phyloP scores from a whole-genome alignment of 768 basidiomycete genomes.

The Leccinum subgranulosum region DNA sequence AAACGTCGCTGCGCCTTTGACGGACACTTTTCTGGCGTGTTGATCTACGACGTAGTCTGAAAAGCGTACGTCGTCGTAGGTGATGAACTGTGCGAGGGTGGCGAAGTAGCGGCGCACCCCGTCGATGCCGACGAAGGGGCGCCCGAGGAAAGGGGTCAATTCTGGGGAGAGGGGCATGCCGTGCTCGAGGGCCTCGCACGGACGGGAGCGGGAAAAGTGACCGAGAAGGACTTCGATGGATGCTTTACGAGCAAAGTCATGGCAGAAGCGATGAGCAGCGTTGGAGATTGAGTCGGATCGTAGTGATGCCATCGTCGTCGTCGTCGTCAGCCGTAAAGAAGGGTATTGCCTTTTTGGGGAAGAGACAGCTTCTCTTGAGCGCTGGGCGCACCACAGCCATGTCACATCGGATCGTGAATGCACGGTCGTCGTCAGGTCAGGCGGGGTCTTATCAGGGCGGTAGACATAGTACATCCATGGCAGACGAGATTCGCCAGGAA shows the following conservation, averaged over 20 bases:
- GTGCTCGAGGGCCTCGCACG: conserved; percentile 49
- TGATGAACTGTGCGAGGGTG: conserved; percentile 42
- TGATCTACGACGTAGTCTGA: conserved; percentile 53
- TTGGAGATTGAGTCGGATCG: conserved; percentile 30
- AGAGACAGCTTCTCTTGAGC: no score
- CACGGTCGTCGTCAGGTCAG: not conserved
- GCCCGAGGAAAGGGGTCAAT: conserved; percentile 62
- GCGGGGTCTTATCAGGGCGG: not conserved
- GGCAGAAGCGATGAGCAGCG: conserved; percentile 48
- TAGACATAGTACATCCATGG: conserved; percentile 7
- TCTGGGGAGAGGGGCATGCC: conserved; percentile 44
- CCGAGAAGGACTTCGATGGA: conserved; percentile 42
- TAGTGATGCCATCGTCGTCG: not conserved
- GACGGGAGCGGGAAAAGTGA: conserved; percentile 47
- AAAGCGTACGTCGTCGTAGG: conserved; percentile 52
- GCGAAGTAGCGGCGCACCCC: conserved; percentile 50
- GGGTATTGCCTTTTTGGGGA: not conserved
- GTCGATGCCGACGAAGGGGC: conserved; percentile 40
- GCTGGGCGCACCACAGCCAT: not conserved
- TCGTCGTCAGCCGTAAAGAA: not conserved
- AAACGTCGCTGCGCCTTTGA: conserved; percentile 53
- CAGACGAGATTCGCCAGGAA: conserved; percentile 29
- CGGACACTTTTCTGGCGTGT: conserved; percentile 47
- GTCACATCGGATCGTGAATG: not conserved
- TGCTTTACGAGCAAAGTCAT: conserved; percentile 47